Evolutionary conservation across 2,329 filamentous ascomycete genomes (phyloP), one percentile per base, ranked within the genome.

Genomic region (Chaetomium globosum): DNA sequence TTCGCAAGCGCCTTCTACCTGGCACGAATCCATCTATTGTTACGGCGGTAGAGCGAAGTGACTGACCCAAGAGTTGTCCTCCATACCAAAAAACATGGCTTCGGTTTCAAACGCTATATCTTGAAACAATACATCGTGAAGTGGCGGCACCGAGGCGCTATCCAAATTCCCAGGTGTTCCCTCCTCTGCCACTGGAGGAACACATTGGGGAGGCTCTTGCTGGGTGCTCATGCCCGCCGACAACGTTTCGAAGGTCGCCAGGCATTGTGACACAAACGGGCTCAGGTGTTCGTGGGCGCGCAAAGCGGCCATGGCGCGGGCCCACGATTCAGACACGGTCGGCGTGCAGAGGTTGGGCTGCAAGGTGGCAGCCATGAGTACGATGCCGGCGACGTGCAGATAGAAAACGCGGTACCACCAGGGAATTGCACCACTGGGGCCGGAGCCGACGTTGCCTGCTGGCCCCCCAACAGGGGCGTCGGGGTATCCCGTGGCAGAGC

Each of bases 401-500:
- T 58, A 58, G 26, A 58, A n/a, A 4, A 58, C 36, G 13, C 55
- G 55, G 26, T 58, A 58, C 55, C 55, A 58, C 55, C 55, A 58
- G 2, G 55, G 55, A 23, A 58, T 58, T 23, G 19, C 19, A 16
- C 54, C 54, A 19, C 26, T 28, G 19, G 13, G 2, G 10, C 30
- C 30, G 54, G 31, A 5, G 16, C 30, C n/a, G 53, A 10, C 21
- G 31, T 12, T 31, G 21, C 9, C 21, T 6, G 13, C 9, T 21
- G 21, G 13, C 19, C 36, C 36, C 36, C 3, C 36, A 19, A 4
- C 23, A 1, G 23, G 21, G 23, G 23, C 28, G 26, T 28, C 51
- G 51, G 51, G 7, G 30, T 26, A 7, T 39, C 13, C 13, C 10
- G 55, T 0, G 13, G 23, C 19, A 23, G 6, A 9, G 16, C 55